Conservation (phyloP, 73 alveolate species). For the Paramecium tetraurelia region DNA sequence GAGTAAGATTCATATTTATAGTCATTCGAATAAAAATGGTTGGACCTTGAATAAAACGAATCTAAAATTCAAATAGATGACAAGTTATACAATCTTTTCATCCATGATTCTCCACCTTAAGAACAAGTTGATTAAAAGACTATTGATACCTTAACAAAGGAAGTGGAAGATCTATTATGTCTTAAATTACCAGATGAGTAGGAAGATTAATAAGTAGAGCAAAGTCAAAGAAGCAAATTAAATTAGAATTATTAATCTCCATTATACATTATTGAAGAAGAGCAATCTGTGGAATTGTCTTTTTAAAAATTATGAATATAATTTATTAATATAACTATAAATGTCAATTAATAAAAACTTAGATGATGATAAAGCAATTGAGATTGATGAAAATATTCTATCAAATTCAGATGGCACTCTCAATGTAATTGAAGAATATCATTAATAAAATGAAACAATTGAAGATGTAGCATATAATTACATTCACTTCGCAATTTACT, state of each 20-base stretch:
- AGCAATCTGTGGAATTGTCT: background rate
- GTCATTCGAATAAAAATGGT: slow-evolving; percentile 33
- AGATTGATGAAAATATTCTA: background rate
- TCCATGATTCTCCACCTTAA: background rate
- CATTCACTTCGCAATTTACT: background rate
- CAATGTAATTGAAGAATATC: background rate
- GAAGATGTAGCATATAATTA: background rate
- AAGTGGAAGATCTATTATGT: background rate
- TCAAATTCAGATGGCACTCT: slow-evolving; percentile 6
- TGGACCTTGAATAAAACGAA: background rate
- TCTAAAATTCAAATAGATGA: background rate
- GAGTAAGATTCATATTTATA: background rate
- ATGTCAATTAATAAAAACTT: background rate
- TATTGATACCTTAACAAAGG: background rate
- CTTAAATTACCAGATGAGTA: background rate
- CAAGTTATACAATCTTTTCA: background rate
- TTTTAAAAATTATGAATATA: slow-evolving; percentile 7
- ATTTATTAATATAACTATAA: background rate
- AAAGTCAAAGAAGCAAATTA: background rate
- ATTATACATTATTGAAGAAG: background rate
- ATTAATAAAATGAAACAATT: background rate
- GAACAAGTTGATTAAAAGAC: background rate
- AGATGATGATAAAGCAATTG: background rate
- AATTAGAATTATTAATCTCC: background rate
- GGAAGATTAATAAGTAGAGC: background rate